Percentiles rank a stretch among this genome's conserved stretches.
phyloP scores from a whole-genome alignment of 805 yeast genomes.

The Cyberlindnera lachancei region DNA sequence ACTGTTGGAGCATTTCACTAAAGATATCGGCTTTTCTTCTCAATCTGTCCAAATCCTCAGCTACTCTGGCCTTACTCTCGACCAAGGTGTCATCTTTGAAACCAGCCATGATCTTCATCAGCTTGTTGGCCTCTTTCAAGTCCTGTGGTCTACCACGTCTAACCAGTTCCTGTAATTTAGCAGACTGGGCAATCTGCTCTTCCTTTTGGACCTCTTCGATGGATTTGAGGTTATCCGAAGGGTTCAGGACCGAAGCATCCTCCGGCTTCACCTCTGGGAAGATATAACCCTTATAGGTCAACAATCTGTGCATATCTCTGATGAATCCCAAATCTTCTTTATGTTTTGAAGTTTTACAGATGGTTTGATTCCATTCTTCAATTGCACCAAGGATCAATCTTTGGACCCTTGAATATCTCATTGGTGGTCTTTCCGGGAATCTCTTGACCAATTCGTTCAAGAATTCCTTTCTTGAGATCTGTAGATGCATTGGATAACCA shows the following conservation, averaged over 20 bases:
- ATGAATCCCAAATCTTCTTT: slow-evolving; percentile 89
- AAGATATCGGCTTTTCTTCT: slow-evolving; percentile 81
- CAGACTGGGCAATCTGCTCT: slow-evolving; percentile 87
- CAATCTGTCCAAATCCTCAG: slow-evolving; percentile 76
- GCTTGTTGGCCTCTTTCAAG: slow-evolving; percentile 88
- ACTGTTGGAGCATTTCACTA: slow-evolving; percentile 70
- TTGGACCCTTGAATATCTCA: slow-evolving; percentile 76
- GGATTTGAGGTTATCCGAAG: slow-evolving; percentile 78
- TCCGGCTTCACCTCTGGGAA: slow-evolving; percentile 89
- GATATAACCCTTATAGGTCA: slow-evolving; percentile 82
- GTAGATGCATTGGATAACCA: slow-evolving; percentile 94
- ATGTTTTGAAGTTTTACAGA: slow-evolving; percentile 82
- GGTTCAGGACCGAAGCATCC: slow-evolving; percentile 89
- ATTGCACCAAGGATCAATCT: slow-evolving; percentile 79
- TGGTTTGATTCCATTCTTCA: slow-evolving; percentile 96
- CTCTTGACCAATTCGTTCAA: slow-evolving; percentile 85
- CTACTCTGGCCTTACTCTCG: slow-evolving; percentile 65
- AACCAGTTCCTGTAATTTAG: slow-evolving; percentile 90
- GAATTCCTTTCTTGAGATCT: slow-evolving; percentile 90
- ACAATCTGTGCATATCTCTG: slow-evolving; percentile 90
- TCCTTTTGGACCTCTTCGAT: slow-evolving; percentile 88
- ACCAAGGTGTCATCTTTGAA: slow-evolving; percentile 72
- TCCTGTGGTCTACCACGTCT: slow-evolving; percentile 95
- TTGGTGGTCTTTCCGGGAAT: slow-evolving; percentile 93
- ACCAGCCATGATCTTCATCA: slow-evolving; percentile 98